Conservation (phyloP, 2,329 filamentous ascomycete genomes). For the Fusarium miscanthi region DNA sequence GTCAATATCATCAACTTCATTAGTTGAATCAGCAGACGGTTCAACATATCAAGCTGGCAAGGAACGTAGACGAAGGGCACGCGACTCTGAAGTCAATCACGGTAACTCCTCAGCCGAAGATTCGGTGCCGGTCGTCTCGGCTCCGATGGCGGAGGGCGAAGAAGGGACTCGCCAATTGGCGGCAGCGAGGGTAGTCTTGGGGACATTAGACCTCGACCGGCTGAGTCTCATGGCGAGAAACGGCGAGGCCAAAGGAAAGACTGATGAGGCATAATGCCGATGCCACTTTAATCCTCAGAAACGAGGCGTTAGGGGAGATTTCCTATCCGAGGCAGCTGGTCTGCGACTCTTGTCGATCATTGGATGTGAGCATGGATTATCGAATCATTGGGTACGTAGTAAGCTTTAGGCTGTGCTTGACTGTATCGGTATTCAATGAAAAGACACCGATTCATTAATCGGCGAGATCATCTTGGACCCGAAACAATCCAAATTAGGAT, state of each 20-base stretch:
- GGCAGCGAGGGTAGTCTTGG: constrained; percentile 45
- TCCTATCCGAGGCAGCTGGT: constrained; percentile 35
- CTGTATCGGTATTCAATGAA: constrained; percentile 26
- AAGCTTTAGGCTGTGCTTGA: not conserved
- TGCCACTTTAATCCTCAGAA: not conserved
- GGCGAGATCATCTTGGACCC: constrained; percentile 22
- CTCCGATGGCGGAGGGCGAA: constrained; percentile 22
- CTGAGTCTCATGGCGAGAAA: constrained; percentile 45
- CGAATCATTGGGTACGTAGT: constrained; percentile 20
- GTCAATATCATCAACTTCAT: constrained; percentile 28
- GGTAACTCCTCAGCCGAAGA: constrained; percentile 40
- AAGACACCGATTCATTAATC: constrained; percentile 21
- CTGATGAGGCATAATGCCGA: constrained; percentile 6
- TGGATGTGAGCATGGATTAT: constrained; percentile 11
- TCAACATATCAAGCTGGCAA: constrained; percentile 41
- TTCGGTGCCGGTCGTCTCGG: constrained; percentile 30
- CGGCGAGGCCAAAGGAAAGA: not conserved
- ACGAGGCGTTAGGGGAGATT: constrained; percentile 5
- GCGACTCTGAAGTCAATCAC: constrained; percentile 44
- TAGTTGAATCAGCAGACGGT: constrained; percentile 7
- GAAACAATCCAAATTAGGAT: constrained; percentile 18
- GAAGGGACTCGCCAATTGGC: constrained; percentile 42
- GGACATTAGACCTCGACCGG: constrained; percentile 49
- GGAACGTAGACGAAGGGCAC: constrained; percentile 47
- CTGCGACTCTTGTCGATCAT: constrained; percentile 32